Evolutionary conservation across 2,329 filamentous ascomycete species (phyloP), one percentile per base, ranked within the genome.

Genomic region (Alternaria dauci): DNA sequence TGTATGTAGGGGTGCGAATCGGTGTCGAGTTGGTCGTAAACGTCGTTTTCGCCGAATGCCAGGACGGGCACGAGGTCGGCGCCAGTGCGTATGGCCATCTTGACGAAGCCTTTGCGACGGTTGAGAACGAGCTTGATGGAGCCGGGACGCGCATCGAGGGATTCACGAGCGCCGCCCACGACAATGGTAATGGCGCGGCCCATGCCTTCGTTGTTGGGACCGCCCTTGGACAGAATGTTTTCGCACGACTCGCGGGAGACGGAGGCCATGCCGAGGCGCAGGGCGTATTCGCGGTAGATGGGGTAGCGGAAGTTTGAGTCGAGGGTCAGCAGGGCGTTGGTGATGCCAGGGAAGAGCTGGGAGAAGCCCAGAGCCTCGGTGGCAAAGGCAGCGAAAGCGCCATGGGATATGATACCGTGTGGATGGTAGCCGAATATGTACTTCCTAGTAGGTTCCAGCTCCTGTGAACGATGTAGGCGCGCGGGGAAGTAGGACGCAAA

Each of bases 391-490:
- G 89, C 92, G 81, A 94, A 97, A 0, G 94, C 94, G n/a, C 94
- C 95, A 71, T 97, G 93, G 5, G 91, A 95, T 73, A 99, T 97
- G 78, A 99, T 98, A 25, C 95, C 94, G 75, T 99, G 95, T 0
- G 95, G 95, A 72, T 98, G 95, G 78, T 98, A 98, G 44, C 94
- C 94, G 71, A 99, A 93, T 65, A 99, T 93, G 81, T 98, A 99
- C 79, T 96, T 97, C 64, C 93, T 86, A 1, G 90, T 93, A 0
- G 93, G 86, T 23, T 91, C 87, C 7, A 99, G 86, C 58, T 90
- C 85, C 67, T 91, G 86, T 4, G 92, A 95, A 67, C 95, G 92
- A 81, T 98, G 93, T 39, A 99, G 85, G 58, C 87, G 87, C 48
- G 93, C 92, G 4, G 95, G 95, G 75, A 96, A 99, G 82, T 98